Evolutionary conservation across 2,329 filamentous ascomycete genomes (phyloP), one percentile per base, ranked within the genome.

Genomic region (Chaetomium sp.): DNA sequence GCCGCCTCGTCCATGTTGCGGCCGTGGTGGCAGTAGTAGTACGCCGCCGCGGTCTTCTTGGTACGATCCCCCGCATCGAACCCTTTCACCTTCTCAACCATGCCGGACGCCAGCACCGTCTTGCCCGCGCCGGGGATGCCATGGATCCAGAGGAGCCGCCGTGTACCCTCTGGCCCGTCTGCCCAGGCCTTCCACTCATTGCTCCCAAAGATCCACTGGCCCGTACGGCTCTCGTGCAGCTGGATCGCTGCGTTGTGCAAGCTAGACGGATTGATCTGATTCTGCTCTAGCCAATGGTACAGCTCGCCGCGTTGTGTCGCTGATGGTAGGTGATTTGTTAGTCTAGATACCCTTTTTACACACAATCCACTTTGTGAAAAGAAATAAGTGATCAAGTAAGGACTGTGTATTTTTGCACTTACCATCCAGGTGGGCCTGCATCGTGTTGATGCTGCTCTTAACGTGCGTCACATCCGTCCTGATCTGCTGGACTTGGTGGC

Each of bases 1-100:
- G 57, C 10, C 0, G 67, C 59, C 53, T 69, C 68, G 14, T 69
- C 67, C 11, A 61, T 61, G 12, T 60, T 58, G 5, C 64, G 59
- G 37, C 58, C 60, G 48, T 65, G 55, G 40, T 62, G 57, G 36
- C 67, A 70, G 47, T 70, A 70, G 33, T 68, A 70, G 52, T 66
- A 69, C 19, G 56, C 8, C 8, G 14, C 35, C 10, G n/a, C 38
- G 10, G 6, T 1, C 38, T 7, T 46, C 38, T 5, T 53, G 33
- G 32, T 19, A 1, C 10, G 3, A 27, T 27, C 19, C 14, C 33
- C 33, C 8, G 35, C 10, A 5, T 7, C 11, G 35, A 36, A n/a
- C 35, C 7, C 36, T 27, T 27, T 27, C 10, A 49, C 4, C n/a
- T 56, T 32, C 19, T 63, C 53, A 32, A 57, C 52, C 11, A 54